These are phyloP conservation scores for Coemansia sp. DNA, from an alignment of 192 early-diverging fungal species.

Conservation along the genomic window DNA sequence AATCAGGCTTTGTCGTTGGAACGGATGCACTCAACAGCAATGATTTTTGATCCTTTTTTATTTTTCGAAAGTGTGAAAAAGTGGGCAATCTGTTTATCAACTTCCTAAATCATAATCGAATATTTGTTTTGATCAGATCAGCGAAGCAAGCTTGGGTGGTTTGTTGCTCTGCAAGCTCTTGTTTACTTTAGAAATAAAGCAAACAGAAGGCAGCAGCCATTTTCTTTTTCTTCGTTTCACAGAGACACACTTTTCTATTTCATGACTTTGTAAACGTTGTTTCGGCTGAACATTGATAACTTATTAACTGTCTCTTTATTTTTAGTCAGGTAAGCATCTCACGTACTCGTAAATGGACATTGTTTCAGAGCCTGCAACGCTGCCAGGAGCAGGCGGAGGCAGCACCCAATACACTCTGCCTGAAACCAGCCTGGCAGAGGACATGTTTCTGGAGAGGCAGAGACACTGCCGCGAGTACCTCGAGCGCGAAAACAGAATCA, in stretches of 20 bases:
- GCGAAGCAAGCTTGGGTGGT: too few species aligned
- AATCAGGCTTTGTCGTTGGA: neutral
- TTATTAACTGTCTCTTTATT: neutral
- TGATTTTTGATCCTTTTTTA: neutral
- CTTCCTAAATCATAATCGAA: too few species aligned
- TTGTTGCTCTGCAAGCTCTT: too few species aligned
- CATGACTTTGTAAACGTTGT: neutral
- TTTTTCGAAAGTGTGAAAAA: neutral
- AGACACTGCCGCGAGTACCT: constrained; percentile 50
- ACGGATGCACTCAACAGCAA: constrained; percentile 3
- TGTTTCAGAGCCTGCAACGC: constrained; percentile 14
- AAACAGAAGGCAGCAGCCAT: too few species aligned
- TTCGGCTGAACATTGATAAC: neutral
- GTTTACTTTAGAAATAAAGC: too few species aligned
- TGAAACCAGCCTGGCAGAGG: constrained; percentile 42
- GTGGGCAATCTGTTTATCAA: too few species aligned
- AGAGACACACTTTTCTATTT: too few species aligned
- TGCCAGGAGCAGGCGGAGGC: constrained; percentile 7
- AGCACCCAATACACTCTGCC: constrained; percentile 36
- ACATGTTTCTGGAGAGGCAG: constrained; percentile 49
- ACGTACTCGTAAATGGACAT: constrained; percentile 11
- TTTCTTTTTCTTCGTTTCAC: too few species aligned
- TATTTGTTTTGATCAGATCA: too few species aligned
- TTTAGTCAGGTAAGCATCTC: neutral
- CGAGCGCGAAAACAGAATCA: constrained; percentile 54